Base-by-base conservation (phyloP, 2,329 filamentous ascomycete species). In the Pseudophaeomoniella oleicola region DNA sequence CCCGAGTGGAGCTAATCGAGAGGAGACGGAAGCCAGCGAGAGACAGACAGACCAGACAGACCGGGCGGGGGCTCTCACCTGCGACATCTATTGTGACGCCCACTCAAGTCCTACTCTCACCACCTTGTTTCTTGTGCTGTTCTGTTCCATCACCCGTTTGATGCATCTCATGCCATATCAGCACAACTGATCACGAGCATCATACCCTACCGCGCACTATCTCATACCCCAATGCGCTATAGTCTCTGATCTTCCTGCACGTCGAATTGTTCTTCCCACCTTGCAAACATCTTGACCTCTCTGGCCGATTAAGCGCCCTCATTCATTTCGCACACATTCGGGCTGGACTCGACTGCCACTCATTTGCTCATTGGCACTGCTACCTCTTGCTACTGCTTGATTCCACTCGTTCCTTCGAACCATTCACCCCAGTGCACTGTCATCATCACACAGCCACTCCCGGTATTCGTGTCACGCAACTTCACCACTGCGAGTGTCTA, bases 111-210 rank as follows among this genome's bases (percentile, higher is more conserved):
- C 16, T 32, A 14, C 31, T 32, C 31, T 34, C 14, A 11, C 14
- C 32, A 18, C 32, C 32, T n/a, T 16, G 18, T 34, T 32, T n/a
- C 32, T 14, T 15, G n/a, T 16, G 14, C 18, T 16, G 18, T 17
- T 34, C 14, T 32, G 31, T 32, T 34, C 14, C 32, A 34, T 34
- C 32, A 34, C 18, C 16, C 18, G 32, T 16, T 16, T 34, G 18
- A 34, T 34, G 15, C 32, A 16, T 14, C 32, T 34, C 16, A 5
- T 17, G 14, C n/a, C n/a, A 6, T 6, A n/a, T 9, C 22, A n/a
- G 22, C 22, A 27, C 22, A 27, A 9, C n/a, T 6, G 22, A 27
- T 27, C 22, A 27, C 22, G n/a, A n/a, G n/a, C 22, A 9, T 9
- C 6, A 6, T n/a, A 9, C 22, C 22, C 22, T 27, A 6, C n/a